Evolutionary conservation across 2,329 filamentous ascomycete species (phyloP), one percentile per base, ranked within the genome.

Genomic region (Colletotrichum filicis): DNA sequence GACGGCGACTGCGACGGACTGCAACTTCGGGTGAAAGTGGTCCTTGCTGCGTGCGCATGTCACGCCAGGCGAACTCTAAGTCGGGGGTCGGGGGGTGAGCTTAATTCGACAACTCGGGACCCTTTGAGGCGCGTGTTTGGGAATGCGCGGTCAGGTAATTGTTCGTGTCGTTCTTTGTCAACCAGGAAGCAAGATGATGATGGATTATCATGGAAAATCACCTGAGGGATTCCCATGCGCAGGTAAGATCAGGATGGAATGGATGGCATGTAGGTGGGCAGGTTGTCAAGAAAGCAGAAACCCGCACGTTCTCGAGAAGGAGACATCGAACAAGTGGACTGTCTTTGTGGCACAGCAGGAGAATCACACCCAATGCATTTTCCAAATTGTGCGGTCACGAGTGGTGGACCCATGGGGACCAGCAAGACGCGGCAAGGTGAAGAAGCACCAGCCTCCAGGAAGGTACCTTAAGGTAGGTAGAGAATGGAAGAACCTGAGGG

Each of bases 1-100:
- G 42, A 32, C 11, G 46, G 42, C 37, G 42, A 62, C 60, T 62
- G 42, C 22, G 49, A 53, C 42, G 37, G 37, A 69, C 66, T 69
- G 66, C 66, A 59, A 72, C 69, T 73, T 64, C 59, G 70, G 70
- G 59, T 64, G 66, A 69, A 69, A 69, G 70, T 73, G 66, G 70
- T 69, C 55, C 70, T 69, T 49, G 22, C n/a, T 32, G 65, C 56
- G 53, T 42, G 66, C 42, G 59, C 58, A 59, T 65, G 37, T 56
- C 60, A 69, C 49, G 60, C 66, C 66, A 70, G 55, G 32, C 55
- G 24, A 61, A 70, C 60, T 62, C 53, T 56, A 70, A 61, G 37
- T 61, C 55, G 49, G 30, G 66, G 37, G 66, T 37, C 55, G 66
- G 66, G 66, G 70, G 53, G 70, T 66, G 70, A 73, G 66, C 70